Evolutionary conservation across 2,329 filamentous ascomycete species (phyloP).

Genomic region (Byssochlamys sp.): DNA sequence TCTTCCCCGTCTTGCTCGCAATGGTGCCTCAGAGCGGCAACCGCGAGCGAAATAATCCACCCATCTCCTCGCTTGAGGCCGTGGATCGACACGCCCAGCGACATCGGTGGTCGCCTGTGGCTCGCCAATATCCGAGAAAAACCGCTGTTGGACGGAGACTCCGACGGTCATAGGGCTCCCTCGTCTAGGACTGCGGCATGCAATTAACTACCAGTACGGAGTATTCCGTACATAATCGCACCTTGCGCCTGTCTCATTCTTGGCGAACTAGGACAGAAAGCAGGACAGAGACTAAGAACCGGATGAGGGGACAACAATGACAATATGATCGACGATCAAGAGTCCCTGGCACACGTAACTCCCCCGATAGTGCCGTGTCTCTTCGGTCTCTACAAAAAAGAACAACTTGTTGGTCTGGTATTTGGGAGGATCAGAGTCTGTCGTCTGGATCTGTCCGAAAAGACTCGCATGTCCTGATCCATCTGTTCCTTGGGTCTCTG

Average conservation of each 20-base stretch:
- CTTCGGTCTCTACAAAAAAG: background rate
- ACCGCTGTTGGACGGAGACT: background rate
- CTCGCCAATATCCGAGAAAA: background rate
- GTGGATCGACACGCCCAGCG: background rate
- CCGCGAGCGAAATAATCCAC: background rate
- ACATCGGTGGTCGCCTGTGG: background rate
- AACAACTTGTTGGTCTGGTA: background rate
- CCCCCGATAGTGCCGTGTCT: too few relatives aligned
- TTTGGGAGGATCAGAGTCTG: background rate
- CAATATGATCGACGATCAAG: background rate
- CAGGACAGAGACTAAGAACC: background rate
- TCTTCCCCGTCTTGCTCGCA: background rate
- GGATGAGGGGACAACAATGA: background rate
- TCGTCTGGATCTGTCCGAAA: background rate
- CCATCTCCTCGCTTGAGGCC: background rate
- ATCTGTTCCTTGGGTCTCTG: background rate
- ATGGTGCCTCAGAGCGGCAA: background rate
- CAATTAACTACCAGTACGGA: too few relatives aligned
- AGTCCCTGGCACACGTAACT: background rate
- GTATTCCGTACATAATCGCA: too few relatives aligned
- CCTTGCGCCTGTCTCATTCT: background rate
- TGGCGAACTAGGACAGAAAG: too few relatives aligned
- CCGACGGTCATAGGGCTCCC: background rate
- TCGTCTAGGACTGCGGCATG: background rate
- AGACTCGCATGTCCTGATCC: background rate